Conservation (phyloP, 1,284 basidiomycete species). For the Apiotrichum mycotoxinovorans region DNA sequence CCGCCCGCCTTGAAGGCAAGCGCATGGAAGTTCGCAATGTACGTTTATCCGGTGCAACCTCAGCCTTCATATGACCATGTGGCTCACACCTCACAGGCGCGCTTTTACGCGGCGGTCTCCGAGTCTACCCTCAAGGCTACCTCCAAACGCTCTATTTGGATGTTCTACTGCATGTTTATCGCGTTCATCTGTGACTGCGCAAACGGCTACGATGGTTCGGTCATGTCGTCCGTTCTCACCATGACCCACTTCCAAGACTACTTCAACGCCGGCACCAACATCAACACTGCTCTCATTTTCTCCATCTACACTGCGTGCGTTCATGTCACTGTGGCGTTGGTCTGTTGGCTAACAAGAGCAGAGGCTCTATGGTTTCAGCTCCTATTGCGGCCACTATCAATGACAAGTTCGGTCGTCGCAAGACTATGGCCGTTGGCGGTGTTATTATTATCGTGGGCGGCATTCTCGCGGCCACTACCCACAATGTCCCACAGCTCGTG, state of each 20-base stretch:
- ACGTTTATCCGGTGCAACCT: too few relatives aligned
- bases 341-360: neutral
- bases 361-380: slow-evolving; percentile 21
- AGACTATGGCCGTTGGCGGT: slow-evolving; percentile 56
- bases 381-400: slow-evolving; percentile 11
- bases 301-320: slow-evolving; percentile 28
- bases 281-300: slow-evolving; percentile 24
- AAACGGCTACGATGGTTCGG: slow-evolving; percentile 32
- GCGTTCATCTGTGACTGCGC: slow-evolving; percentile 26
- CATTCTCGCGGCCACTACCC: slow-evolving; percentile 35
- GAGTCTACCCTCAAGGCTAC: neutral
- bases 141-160: neutral
- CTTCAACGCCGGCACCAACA: slow-evolving; percentile 22
- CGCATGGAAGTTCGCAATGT: too few relatives aligned
- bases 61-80: too few relatives aligned
- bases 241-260: slow-evolving; percentile 32
- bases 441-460: slow-evolving; percentile 50
- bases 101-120: too few relatives aligned
- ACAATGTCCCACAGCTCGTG: slow-evolving; percentile 35
- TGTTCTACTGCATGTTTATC: too few relatives aligned
- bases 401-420: slow-evolving; percentile 56
- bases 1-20: too few relatives aligned
- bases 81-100: too few relatives aligned
- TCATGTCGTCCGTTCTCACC: slow-evolving; percentile 14
- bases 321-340: neutral